These are phyloP conservation scores for Diospyros lotus DNA, from an alignment of 148 eudicot species.

Conservation along the genomic window DNA sequence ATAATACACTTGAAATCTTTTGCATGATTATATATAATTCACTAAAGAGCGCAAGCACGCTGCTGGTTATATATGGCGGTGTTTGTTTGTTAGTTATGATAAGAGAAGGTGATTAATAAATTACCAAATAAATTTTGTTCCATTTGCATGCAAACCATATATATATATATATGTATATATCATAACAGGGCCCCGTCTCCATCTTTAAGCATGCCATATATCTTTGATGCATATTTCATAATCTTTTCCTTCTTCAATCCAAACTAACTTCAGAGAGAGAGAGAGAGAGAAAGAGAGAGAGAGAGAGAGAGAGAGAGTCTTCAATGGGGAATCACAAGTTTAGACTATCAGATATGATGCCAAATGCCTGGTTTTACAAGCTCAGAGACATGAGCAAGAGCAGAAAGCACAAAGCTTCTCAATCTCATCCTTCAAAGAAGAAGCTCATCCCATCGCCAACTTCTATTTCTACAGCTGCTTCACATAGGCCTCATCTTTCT, in stretches of 20 bases:
- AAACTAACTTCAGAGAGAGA: constrained; percentile 5
- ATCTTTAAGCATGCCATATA: no score
- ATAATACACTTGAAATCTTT: no score
- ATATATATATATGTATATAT: not conserved
- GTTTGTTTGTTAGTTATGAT: no score
- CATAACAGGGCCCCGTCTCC: no score
- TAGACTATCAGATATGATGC: constrained; percentile 46
- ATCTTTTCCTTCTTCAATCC: not conserved
- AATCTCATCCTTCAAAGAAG: constrained; percentile 12
- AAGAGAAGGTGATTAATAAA: no score
- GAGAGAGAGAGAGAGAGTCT: constrained; percentile 3
- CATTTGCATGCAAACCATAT: no score
- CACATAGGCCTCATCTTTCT: constrained; percentile 11
- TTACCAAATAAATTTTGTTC: no score
- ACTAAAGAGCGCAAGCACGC: no score
- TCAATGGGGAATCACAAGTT: constrained; percentile 42
- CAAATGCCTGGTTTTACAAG: constrained; percentile 55
- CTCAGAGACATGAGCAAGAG: constrained; percentile 35
- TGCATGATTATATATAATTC: no score
- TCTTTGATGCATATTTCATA: not conserved
- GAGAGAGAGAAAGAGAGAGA: constrained; percentile 8
- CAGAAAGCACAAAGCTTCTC: constrained; percentile 7
- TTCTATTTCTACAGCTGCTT: not conserved
- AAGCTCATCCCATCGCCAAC: constrained; percentile 5
- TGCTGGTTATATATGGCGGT: no score